Evolutionary conservation across 1,284 basidiomycete genomes (phyloP), one percentile per base, ranked within the genome.

Genomic region (Coriolopsis trogii): DNA sequence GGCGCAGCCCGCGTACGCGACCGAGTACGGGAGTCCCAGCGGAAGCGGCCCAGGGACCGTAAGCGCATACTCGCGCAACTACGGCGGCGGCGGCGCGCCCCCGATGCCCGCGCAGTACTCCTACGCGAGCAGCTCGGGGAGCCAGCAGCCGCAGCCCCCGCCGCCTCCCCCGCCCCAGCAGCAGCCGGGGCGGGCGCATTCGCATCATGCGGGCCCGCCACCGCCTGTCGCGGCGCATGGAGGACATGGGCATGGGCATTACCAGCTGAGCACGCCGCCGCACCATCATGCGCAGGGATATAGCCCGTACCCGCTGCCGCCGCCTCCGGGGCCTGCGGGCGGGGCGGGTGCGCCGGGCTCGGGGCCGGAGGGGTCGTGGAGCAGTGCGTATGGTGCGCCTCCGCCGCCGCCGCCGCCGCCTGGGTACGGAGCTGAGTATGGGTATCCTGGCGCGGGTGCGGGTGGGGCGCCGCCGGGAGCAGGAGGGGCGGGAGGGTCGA

Each of bases 241-340:
- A 40, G 37, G 34, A 13, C 53, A 55, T 31, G 55, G 58, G 49
- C 62, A 55, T 31, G 55, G 58, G 49, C 62, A 64, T 41, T 64
- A 64, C 53, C 63, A 64, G 56, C 59, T 64, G 13, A 64, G 63
- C 59, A 53, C 62, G 38, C 61, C 63, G 26, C 57, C 61, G 48
- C 63, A 64, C 40, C 56, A 55, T 37, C 62, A 61, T 46, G 38
- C 50, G 56, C 60, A 52, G 48, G 62, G 50, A 13, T 62, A 51
- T 57, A 58, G 51, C 55, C 51, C 40, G 43, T 64, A 64, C 50
- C 63, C 63, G 46, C 51, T 49, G 2, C 58, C 58, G 31, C 61
- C 62, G 6, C 59, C 52, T 24, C 49, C 55, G n/a, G 26, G 37
- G 26, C 24, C 31, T 9, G 8, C 4, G 5, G 44, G 46, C 44